A percentile compares a stretch with the other conserved stretches of the same genome.
Conservation (phyloP, 306 rosid genomes). For the Rosa multiflora region DNA sequence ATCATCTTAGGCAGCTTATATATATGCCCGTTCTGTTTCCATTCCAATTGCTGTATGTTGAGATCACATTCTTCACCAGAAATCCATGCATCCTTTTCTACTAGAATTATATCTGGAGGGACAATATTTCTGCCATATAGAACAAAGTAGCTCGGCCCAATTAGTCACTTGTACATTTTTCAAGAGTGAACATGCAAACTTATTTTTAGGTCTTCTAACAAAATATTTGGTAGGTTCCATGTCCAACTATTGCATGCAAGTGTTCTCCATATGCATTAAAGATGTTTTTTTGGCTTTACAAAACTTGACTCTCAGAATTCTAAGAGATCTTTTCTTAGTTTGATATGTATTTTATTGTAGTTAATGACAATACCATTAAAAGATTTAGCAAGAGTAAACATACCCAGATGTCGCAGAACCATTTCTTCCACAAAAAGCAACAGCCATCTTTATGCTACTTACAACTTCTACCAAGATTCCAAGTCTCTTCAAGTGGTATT, state of each 20-base stretch:
- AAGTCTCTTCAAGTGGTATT: conserved; percentile 89
- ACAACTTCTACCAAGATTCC: conserved; percentile 73
- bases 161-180: neutral
- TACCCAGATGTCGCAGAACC: conserved; percentile 64
- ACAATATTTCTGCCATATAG: conserved; percentile 50
- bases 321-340: neutral
- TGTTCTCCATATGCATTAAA: neutral
- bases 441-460: conserved; percentile 53
- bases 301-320: neutral
- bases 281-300: neutral
- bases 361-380: neutral
- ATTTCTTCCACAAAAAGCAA: conserved; percentile 58
- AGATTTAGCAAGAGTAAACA: neutral
- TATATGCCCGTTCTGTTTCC: conserved; percentile 65
- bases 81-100: conserved; percentile 85
- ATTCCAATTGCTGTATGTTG: conserved; percentile 46
- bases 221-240: neutral
- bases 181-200: neutral
- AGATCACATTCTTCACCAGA: conserved; percentile 64
- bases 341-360: neutral
- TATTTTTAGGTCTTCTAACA: neutral
- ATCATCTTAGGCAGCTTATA: conserved; percentile 70
- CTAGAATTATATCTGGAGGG: conserved; percentile 76
- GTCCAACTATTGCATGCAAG: neutral
- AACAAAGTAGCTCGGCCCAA: conserved; percentile 18